Evolutionary conservation across 345 rosid species (phyloP), one percentile per base, ranked within the genome.

Genomic region (Corchorus olitorius): DNA sequence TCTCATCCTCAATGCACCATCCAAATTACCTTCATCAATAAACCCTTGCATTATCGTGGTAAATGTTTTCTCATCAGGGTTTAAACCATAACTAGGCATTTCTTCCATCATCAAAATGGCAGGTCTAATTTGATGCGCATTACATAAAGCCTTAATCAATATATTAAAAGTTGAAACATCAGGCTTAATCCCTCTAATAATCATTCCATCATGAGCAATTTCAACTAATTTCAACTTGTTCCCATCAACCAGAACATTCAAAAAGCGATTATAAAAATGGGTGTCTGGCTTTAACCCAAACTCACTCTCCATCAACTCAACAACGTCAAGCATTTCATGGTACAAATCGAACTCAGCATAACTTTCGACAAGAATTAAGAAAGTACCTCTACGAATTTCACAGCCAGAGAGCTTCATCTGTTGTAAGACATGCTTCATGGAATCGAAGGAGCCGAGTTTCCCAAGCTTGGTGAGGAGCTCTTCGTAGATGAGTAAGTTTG

Each of bases 21-120:
- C 87, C 77, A 93, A 75, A 74, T 93, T 85, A 1, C 98, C 98
- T 77, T 92, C 96, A 79, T 90, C 94, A 13, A 93, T 88, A 77
- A 80, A 90, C 22, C 98, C 99, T 72, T 93, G 93, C 93, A 95
- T 95, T 67, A 95, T 75, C 1, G 97, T 95, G 2, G 94, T 93
- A 81, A 88, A 93, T 0, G 97, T 90, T 78, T 86, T 90, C 91
- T 95, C 97, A 64, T 93, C 98, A 0, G 97, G 98, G 3, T 70
- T 81, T 54, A 92, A 76, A 74, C 91, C 91, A 58, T 89, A 84
- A 77, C 77, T 82, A 1, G 83, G 76, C 99, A 95, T 93, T 80
- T 93, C 99, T 79, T 93, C 97, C 94, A 93, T 86, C 94, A 95
- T 85, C 82, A 90, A 84, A 59, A 89, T 69, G 8, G 98, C 94